Evolutionary conservation across 2,329 filamentous ascomycete species (phyloP), one percentile per base, ranked within the genome.

Genomic region (Pseudocercospora pini-densiflorae): DNA sequence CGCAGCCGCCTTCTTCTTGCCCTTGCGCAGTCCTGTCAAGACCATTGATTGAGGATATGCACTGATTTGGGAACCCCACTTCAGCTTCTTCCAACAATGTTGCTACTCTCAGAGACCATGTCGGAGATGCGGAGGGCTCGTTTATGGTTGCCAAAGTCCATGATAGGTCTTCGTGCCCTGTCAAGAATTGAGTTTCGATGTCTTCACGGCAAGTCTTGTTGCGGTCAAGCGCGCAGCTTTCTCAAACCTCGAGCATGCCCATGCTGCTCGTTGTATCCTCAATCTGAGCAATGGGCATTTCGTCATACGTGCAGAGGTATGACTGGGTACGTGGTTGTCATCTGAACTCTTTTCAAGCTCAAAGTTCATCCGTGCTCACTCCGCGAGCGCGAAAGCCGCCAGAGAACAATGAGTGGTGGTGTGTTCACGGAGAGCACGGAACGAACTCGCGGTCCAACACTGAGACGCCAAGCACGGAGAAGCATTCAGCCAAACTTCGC

Each of bases 301-400:
- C 51, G 51, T 55, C 24, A 55, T 55, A 55, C 51, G 23, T 55
- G 51, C 51, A 27, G 51, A n/a, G 24, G 24, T 55, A 33, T 33
- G 10, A 31, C 51, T 55, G 27, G 23, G 51, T 55, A 55, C 51
- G 23, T 55, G 51, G 27, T 55, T 51, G 47, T 51, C 24, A 14
- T 16, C 19, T 12, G 23, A 51, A 23, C 19, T 24, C 21, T 51
- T 27, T 27, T 51, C 47, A 51, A 16, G 47, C 47, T 51, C 47
- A 51, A 24, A 27, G 19, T 51, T 24, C 47, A 27, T 27, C 47
- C 7, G 19, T 51, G 47, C 19, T 24, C 21, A n/a, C 51, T 55
- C 27, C 51, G 27, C 51, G 51, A 33, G 51, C 51, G 23, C 27
- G 51, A 55, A 24, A 55, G 51, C 51, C 51, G 23, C 51, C 51